phyloP scores from a whole-genome alignment of 1,284 basidiomycete genomes.

The Tilletia walkeri region DNA sequence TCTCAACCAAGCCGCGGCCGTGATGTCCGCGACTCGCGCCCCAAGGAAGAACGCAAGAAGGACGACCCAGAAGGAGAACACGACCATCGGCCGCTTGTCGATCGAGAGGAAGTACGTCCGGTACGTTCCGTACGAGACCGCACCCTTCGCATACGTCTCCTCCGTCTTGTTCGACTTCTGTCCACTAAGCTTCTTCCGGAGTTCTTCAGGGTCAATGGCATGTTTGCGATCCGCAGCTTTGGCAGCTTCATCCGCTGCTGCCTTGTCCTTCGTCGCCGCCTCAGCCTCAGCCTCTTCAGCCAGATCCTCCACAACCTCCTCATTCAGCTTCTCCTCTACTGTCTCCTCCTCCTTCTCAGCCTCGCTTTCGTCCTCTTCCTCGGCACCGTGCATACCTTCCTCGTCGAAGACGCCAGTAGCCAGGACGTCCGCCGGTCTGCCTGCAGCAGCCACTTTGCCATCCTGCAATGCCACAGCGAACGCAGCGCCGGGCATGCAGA shows the following conservation, averaged over 20 bases:
- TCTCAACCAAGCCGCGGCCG: slow-evolving; percentile 50
- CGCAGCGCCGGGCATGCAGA: slow-evolving; percentile 68
- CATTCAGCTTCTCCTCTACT: slow-evolving; percentile 23
- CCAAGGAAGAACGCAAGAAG: slow-evolving; percentile 41
- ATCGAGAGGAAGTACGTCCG: slow-evolving; percentile 46
- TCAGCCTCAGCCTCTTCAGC: slow-evolving; percentile 31
- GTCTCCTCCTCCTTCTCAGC: neutral
- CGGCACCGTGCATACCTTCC: neutral
- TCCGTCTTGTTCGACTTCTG: slow-evolving; percentile 41
- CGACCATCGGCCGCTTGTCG: slow-evolving; percentile 26
- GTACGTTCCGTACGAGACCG: slow-evolving; percentile 44
- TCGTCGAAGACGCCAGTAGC: slow-evolving; percentile 64
- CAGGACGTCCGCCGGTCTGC: slow-evolving; percentile 65
- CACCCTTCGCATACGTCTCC: slow-evolving; percentile 47
- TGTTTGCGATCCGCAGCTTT: neutral
- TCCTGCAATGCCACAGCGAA: slow-evolving; percentile 73
- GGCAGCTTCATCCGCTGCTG: neutral
- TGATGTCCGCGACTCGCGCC: slow-evolving; percentile 41
- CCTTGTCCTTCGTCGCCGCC: slow-evolving; percentile 29
- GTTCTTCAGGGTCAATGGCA: slow-evolving; percentile 3
- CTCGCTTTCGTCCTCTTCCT: slow-evolving; percentile 18
- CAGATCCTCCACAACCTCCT: neutral
- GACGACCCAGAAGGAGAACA: slow-evolving; percentile 39
- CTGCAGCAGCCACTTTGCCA: slow-evolving; percentile 70
- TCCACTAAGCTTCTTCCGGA: neutral